Evolutionary conservation across 805 yeast genomes (phyloP).

Genomic region (Saccharomycopsis guyanensis): DNA sequence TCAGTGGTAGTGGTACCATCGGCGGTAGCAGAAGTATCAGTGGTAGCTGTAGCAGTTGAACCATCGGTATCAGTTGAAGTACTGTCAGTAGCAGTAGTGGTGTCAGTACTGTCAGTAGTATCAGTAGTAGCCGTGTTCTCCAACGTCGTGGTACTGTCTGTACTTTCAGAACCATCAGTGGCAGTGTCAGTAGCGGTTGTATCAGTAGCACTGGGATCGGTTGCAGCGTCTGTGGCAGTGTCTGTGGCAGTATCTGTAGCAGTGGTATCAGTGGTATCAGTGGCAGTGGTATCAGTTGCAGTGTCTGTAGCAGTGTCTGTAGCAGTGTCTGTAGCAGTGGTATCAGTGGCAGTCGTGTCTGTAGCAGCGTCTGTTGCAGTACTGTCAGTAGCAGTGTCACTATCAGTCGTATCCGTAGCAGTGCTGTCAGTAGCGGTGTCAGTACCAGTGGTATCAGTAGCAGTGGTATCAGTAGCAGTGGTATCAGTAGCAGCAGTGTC

Average conservation of each 20-base stretch:
- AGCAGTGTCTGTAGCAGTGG: background rate
- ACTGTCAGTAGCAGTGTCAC: too few relatives aligned
- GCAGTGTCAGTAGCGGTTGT: background rate
- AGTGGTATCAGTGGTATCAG: background rate
- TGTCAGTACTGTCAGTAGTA: background rate
- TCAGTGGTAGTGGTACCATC: too few relatives aligned
- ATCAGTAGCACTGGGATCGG: background rate
- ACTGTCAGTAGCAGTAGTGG: background rate
- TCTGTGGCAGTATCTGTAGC: background rate
- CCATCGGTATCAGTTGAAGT: background rate
- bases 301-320: background rate
- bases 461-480: background rate
- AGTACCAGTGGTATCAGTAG: background rate
- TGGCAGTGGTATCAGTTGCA: background rate
- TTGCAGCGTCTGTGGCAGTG: too few relatives aligned
- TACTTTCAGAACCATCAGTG: background rate
- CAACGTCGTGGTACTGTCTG: too few relatives aligned
- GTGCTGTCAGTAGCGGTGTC: background rate
- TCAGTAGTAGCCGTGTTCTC: background rate
- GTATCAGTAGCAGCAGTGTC: too few relatives aligned
- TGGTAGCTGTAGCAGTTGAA: background rate
- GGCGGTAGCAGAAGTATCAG: too few relatives aligned
- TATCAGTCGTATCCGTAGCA: background rate
- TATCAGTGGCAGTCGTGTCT: background rate
- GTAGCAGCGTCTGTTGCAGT: too few relatives aligned